These are phyloP conservation scores for Eutrema japonicum DNA, from an alignment of 345 rosid genomes.

Conservation along the genomic window DNA sequence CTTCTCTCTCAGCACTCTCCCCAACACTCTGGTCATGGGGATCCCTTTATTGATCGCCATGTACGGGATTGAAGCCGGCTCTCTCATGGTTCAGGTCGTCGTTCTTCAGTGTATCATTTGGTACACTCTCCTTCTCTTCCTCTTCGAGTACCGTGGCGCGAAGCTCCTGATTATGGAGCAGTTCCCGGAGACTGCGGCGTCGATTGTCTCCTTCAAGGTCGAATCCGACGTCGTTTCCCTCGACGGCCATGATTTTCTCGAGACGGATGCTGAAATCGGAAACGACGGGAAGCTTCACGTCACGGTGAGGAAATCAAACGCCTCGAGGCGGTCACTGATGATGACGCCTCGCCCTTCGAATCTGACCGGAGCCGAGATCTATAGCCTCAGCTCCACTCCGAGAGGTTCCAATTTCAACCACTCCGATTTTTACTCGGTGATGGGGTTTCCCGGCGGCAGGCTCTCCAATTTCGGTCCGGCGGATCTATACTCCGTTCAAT, in stretches of 20 bases:
- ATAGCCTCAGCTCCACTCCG: conserved; percentile 88
- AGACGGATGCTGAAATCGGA: conserved; percentile 85
- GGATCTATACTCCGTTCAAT: conserved; percentile 79
- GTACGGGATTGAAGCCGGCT: conserved; percentile 74
- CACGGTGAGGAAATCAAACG: conserved; percentile 82
- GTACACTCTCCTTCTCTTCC: conserved; percentile 89
- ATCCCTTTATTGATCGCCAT: conserved; percentile 89
- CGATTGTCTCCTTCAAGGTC: conserved; percentile 88
- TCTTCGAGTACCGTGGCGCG: conserved; percentile 93
- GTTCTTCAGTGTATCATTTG: conserved; percentile 96
- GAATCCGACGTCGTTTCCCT: conserved; percentile 90
- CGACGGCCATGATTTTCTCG: conserved; percentile 75
- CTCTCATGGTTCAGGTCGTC: conserved; percentile 90
- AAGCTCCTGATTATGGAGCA: conserved; percentile 88
- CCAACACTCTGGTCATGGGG: conserved; percentile 96
- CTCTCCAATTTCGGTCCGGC: conserved; percentile 81
- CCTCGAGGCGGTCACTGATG: conserved; percentile 71
- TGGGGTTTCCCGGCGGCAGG: conserved; percentile 82
- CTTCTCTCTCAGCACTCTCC: conserved; percentile 88
- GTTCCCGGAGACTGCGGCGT: conserved; percentile 91
- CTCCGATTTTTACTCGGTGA: conserved; percentile 82
- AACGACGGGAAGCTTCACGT: conserved; percentile 93
- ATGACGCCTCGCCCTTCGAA: conserved; percentile 89
- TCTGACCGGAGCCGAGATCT: conserved; percentile 92
- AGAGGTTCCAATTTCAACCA: conserved; percentile 92